Evolutionary conservation across 2,329 filamentous ascomycete genomes (phyloP), one percentile per base, ranked within the genome.

Genomic region (Xenosphaeropsis pyriputrescens): DNA sequence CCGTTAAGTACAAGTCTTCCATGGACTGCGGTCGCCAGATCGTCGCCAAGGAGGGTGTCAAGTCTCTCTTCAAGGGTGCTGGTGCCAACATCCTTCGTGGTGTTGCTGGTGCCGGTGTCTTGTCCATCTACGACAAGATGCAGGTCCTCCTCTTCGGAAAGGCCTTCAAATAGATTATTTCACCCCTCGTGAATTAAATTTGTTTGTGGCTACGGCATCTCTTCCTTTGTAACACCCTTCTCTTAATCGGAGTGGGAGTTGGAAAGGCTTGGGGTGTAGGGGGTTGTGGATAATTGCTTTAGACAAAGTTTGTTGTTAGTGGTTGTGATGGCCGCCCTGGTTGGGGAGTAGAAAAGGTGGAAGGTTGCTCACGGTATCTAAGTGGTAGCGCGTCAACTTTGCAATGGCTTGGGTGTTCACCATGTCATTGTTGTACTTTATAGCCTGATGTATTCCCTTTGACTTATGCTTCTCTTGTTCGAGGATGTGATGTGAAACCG

Each of bases 51-150:
- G 91, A 96, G 77, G 91, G 91, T 78, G 72, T 93, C 70, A 84
- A 78, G 73, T 98, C 91, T 59, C 89, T 98, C 70, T 98, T 98
- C 88, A 98, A 98, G 85, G 91, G 91, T 88, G 91, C 91, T 64
- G 91, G 91, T 85, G 91, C 91, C 79, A 98, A 98, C 85, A 98
- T 98, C 63, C 91, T 98, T 73, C 91, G 91, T 94, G 93, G 91
- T 95, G 91, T 98, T 63, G 91, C 91, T 63, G 93, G 91, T 85
- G 91, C 91, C 74, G 91, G 91, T 98, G 91, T 98, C 64, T 78
- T 98, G 65, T 98, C 91, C 68, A 95, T 98, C 85, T 98, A 98
- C 74, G 91, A 98, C 68, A 89, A 96, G 79, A 85, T 85, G 67
- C 91, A 98, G 83, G 79, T 98, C 65, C 70, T 98, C 67, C 70